These are phyloP conservation scores for Coemansia sp. DNA, from an alignment of 192 early-diverging fungal species.

Conservation along the genomic window DNA sequence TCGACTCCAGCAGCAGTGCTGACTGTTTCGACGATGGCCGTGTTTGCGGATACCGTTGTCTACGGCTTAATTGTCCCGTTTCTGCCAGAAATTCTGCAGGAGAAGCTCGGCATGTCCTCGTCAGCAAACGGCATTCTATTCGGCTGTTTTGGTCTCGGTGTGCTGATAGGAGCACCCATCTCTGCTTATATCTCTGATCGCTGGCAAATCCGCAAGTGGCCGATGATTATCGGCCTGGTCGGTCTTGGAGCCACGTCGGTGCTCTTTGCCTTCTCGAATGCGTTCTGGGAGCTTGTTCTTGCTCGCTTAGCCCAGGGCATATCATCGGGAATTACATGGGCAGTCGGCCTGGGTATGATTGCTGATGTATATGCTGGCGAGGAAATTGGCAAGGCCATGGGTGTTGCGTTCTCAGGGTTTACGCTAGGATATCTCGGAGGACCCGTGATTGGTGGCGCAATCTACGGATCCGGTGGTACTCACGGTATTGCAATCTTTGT, in stretches of 20 bases:
- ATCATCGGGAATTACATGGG: slow-evolving; percentile 72
- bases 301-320: slow-evolving; percentile 72
- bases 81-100: slow-evolving; percentile 63
- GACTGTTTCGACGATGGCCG: slow-evolving; percentile 52
- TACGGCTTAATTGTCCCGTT: slow-evolving; percentile 73
- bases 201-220: slow-evolving; percentile 67
- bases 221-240: slow-evolving; percentile 70
- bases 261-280: slow-evolving; percentile 61
- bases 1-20: slow-evolving; percentile 42
- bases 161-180: slow-evolving; percentile 61
- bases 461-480: slow-evolving; percentile 65
- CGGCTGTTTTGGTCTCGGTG: slow-evolving; percentile 67
- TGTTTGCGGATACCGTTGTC: slow-evolving; percentile 66
- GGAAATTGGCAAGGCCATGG: slow-evolving; percentile 70
- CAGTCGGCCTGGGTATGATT: slow-evolving; percentile 68
- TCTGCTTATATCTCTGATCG: slow-evolving; percentile 72
- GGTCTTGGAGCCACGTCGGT: slow-evolving; percentile 63
- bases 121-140: slow-evolving; percentile 66
- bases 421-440: slow-evolving; percentile 70
- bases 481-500: slow-evolving; percentile 70
- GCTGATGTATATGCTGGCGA: slow-evolving; percentile 66
- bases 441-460: slow-evolving; percentile 62
- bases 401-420: slow-evolving; percentile 63
- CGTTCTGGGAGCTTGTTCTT: slow-evolving; percentile 63
- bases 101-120: slow-evolving; percentile 56